phyloP scores from a whole-genome alignment of 2,329 filamentous ascomycete species.

The Botrytis aclada region DNA sequence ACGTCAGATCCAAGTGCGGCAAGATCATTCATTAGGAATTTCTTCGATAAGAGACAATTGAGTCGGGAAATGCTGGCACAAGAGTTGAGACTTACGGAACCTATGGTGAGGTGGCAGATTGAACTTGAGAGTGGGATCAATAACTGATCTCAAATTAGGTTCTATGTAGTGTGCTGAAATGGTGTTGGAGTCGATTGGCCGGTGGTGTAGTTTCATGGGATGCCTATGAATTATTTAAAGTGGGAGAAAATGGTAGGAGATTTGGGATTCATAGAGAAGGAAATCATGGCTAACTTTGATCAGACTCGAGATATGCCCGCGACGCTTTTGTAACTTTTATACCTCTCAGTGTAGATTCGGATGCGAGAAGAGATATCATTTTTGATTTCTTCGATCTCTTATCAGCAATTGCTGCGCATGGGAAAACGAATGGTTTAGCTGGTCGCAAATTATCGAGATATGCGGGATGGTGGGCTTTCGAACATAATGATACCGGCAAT shows the following conservation, averaged over 20 bases:
- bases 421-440: conserved; percentile 88
- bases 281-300: conserved; percentile 13
- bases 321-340: conserved; percentile 97
- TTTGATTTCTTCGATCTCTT: conserved; percentile 96
- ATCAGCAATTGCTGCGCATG: conserved; percentile 85
- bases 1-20: conserved; percentile 89
- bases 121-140: conserved; percentile 15
- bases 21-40: conserved; percentile 88
- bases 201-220: conserved; percentile 96
- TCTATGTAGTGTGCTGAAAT: conserved; percentile 90
- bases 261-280: background rate
- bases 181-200: conserved; percentile 93
- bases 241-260: conserved; percentile 79
- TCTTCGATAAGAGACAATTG: conserved; percentile 70
- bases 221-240: conserved; percentile 91
- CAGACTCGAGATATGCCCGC: conserved; percentile 86
- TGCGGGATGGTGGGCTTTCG: conserved; percentile 98
- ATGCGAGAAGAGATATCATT: conserved; percentile 81
- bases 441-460: conserved; percentile 91
- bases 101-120: conserved; percentile 64
- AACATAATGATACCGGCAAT: conserved; percentile 79
- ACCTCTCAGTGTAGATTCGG: conserved; percentile 85
- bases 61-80: conserved; percentile 71
- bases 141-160: conserved; percentile 56
- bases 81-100: conserved; percentile 88